A percentile compares a stretch with the other conserved stretches of the same genome.
These are phyloP conservation scores for Nevesoporus exiguus DNA, from an alignment of 768 basidiomycete species.

Conservation along the genomic window DNA sequence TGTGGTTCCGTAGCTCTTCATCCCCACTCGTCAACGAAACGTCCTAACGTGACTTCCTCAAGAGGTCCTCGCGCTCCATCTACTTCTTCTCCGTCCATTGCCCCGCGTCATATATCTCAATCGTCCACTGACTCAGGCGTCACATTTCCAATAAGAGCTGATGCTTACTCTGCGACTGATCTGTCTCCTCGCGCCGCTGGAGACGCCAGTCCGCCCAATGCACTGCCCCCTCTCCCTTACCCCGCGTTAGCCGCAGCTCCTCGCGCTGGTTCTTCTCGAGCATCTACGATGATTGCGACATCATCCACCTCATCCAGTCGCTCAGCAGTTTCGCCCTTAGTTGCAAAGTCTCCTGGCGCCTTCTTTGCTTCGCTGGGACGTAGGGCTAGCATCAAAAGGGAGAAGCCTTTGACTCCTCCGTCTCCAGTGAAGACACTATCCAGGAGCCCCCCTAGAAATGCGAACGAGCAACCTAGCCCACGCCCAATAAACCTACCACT, in stretches of 20 bases:
- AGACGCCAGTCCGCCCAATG: constrained; percentile 51
- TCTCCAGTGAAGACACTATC: constrained; percentile 36
- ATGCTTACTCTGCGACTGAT: constrained; percentile 77
- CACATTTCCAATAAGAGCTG: constrained; percentile 77
- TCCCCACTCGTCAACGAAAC: constrained; percentile 25
- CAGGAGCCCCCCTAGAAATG: constrained; percentile 34
- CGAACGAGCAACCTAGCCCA: constrained; percentile 24
- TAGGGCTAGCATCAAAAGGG: constrained; percentile 54
- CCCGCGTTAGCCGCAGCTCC: constrained; percentile 54
- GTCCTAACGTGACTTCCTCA: constrained; percentile 22
- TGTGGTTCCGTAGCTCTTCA: constrained; percentile 14
- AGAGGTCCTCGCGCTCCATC: constrained; percentile 33
- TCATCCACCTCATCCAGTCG: constrained; percentile 50
- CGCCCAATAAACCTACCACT: constrained; percentile 31
- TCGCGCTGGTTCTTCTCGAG: constrained; percentile 26
- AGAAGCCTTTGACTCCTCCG: constrained; percentile 29
- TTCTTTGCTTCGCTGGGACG: constrained; percentile 77
- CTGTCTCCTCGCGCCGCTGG: constrained; percentile 46
- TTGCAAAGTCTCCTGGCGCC: constrained; percentile 45
- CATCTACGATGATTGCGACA: constrained; percentile 32
- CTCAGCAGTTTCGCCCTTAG: constrained; percentile 41
- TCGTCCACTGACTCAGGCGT: constrained; percentile 71
- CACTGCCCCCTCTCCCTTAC: constrained; percentile 67
- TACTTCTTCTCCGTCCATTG: constrained; percentile 43
- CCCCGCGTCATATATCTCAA: constrained; percentile 65